Base-by-base conservation (phyloP, 2,329 filamentous ascomycete genomes). In the Aureobasidium melanogenum region DNA sequence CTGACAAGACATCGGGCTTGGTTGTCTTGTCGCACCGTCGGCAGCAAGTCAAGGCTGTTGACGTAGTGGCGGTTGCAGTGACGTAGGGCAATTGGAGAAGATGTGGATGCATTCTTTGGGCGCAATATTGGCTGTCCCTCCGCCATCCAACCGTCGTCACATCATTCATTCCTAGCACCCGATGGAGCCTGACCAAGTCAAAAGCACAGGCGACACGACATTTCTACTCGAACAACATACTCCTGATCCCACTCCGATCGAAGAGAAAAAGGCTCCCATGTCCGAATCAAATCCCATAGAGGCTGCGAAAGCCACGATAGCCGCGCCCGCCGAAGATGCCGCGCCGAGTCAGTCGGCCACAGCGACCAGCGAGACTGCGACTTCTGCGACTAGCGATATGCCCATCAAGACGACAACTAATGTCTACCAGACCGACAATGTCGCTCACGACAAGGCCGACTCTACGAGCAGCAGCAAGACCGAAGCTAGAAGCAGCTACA, bases 161-260 rank as follows among this genome's bases (percentile, higher is more conserved):
- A 43, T 24, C 38, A 9, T 54, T 54, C 54, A 57, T 57, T 57
- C 54, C 44, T 50, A 59, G 30, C 32, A 28, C 12, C 8, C 24
- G n/a, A 59, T 59, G 56, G 44, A 38, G 30, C 17, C 55, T 58
- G 30, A 44, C 7, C 28, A 59, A 60, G 46, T 60, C n/a, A 30
- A 36, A 52, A 60, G 57, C 28, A 38, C 57, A 15, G 57, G 57
- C 26, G 57, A 60, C 57, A 60, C 57, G 38, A 52, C 57, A 28
- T 60, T 60, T n/a, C 30, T 60, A 46, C 38, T 60, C 19, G 57
- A 60, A 36, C 56, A 60, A 34, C 44, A 60, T n/a, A 50, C 54
- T 2, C 54, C 54, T 9, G 54, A 57, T 5, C 14, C 54, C 7
- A 57, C 54, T 30, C 54, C 54, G 3, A 19, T 46, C 19, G 54